phyloP scores from a whole-genome alignment of 805 yeast genomes.

The Isabelozyma pseudorhagii region DNA sequence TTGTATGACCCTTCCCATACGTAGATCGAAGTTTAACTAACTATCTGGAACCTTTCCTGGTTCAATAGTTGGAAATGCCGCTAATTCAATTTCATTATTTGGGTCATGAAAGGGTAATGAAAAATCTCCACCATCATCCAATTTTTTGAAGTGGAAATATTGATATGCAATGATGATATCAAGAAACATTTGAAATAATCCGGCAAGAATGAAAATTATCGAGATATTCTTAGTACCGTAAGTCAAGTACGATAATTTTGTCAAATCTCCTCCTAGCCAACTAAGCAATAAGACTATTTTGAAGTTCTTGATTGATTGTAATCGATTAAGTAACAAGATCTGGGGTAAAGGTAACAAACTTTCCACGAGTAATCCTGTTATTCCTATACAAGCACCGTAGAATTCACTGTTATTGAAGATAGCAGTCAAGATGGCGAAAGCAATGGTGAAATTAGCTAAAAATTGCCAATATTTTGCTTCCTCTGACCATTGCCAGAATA shows the following conservation, averaged over 20 bases:
- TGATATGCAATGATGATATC: slow-evolving; percentile 74
- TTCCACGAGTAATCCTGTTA: slow-evolving; percentile 67
- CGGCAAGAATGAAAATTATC: slow-evolving; percentile 62
- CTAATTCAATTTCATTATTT: background rate
- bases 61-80: background rate
- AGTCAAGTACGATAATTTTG: slow-evolving; percentile 71
- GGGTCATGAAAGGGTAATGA: background rate
- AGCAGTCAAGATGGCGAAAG: slow-evolving; percentile 40
- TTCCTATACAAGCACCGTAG: slow-evolving; percentile 54
- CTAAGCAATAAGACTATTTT: slow-evolving; percentile 69
- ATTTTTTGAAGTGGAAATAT: slow-evolving; percentile 56
- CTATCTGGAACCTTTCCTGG: too few species aligned
- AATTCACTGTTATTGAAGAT: slow-evolving; percentile 29
- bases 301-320: slow-evolving; percentile 74
- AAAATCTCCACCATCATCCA: slow-evolving; percentile 4
- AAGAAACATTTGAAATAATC: slow-evolving; percentile 71
- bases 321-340: slow-evolving; percentile 62
- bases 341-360: slow-evolving; percentile 75
- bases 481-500: slow-evolving; percentile 86
- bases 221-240: slow-evolving; percentile 75
- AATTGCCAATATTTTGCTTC: slow-evolving; percentile 62
- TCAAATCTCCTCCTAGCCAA: slow-evolving; percentile 87
- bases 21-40: too few species aligned
- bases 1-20: too few species aligned
- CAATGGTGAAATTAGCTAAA: slow-evolving; percentile 42